Percentiles rank a stretch among this genome's conserved stretches.
Evolutionary conservation across 2,329 filamentous ascomycete species (phyloP).

Genomic region (Ascochyta koolunga): DNA sequence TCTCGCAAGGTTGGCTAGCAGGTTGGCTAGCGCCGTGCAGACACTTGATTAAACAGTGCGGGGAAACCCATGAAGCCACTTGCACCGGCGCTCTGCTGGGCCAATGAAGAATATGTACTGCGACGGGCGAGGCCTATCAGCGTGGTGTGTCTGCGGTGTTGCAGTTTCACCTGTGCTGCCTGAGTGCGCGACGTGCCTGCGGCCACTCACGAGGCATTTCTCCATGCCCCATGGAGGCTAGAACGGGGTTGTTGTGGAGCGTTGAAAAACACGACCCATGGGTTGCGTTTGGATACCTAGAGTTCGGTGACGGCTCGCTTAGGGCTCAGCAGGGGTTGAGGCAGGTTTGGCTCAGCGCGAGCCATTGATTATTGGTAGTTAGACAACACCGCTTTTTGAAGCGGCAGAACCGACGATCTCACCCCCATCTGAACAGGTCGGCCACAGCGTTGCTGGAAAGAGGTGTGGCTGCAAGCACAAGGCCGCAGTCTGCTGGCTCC

Average conservation of each 20-base stretch:
- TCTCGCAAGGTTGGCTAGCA: conserved; percentile 29
- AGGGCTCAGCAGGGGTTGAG: conserved; percentile 15
- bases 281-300: conserved; percentile 4
- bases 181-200: conserved; percentile 8
- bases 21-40: conserved; percentile 29
- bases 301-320: conserved; percentile 29
- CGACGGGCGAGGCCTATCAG: conserved; percentile 8
- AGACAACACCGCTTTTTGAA: conserved; percentile 32
- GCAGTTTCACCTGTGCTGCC: conserved; percentile 20
- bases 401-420: conserved; percentile 31
- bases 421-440: conserved; percentile 24
- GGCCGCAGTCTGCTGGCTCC: conserved; percentile 24
- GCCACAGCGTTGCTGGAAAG: conserved; percentile 25
- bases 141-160: conserved; percentile 9
- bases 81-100: conserved; percentile 17
- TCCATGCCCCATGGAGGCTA: conserved; percentile 14
- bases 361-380: conserved; percentile 32
- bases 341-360: conserved; percentile 22
- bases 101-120: conserved; percentile 28
- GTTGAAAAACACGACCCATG: conserved; percentile 9
- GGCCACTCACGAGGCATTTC: not conserved
- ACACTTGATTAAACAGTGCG: conserved; percentile 37
- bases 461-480: conserved; percentile 20
- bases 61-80: conserved; percentile 34
- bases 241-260: conserved; percentile 17